Conservation (phyloP, 148 eudicot species). For the Silene latifolia region DNA sequence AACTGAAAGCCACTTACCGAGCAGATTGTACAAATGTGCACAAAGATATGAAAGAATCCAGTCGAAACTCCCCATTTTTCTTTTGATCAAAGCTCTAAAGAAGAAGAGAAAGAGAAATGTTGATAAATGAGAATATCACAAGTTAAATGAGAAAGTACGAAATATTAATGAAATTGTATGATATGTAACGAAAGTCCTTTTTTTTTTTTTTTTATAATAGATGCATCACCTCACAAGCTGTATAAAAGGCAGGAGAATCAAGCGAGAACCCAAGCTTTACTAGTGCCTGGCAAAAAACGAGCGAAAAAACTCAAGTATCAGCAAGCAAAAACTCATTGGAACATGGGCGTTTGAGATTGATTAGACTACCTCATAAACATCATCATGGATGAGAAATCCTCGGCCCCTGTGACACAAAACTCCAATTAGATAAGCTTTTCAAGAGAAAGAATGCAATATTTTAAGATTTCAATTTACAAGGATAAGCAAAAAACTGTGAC, state of each 20-base stretch:
- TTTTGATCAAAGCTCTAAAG: conserved; percentile 77
- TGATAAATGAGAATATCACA: conserved; percentile 3
- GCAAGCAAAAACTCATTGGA: background rate
- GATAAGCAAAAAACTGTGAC: conserved; percentile 1
- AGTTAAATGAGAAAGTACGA: background rate
- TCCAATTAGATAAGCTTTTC: conserved; percentile 4
- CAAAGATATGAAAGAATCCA: conserved; percentile 79
- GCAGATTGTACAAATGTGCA: conserved; percentile 85
- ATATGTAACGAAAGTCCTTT: background rate
- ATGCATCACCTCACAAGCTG: conserved; percentile 67
- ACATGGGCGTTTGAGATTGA: background rate
- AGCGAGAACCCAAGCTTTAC: conserved; percentile 68
- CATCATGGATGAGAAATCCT: conserved; percentile 69
- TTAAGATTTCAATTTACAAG: background rate
- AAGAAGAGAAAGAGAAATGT: conserved; percentile 4
- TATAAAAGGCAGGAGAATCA: conserved; percentile 84
- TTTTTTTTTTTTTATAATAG: background rate
- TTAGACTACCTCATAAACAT: conserved; percentile 55
- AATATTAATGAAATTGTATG: background rate
- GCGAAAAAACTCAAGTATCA: background rate
- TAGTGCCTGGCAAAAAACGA: conserved; percentile 45
- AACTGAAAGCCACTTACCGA: conserved; percentile 40
- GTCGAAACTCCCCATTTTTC: conserved; percentile 67
- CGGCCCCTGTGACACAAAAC: conserved; percentile 47
- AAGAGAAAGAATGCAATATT: background rate